phyloP scores from a whole-genome alignment of 768 basidiomycete genomes.

The Lyophyllum atratum region DNA sequence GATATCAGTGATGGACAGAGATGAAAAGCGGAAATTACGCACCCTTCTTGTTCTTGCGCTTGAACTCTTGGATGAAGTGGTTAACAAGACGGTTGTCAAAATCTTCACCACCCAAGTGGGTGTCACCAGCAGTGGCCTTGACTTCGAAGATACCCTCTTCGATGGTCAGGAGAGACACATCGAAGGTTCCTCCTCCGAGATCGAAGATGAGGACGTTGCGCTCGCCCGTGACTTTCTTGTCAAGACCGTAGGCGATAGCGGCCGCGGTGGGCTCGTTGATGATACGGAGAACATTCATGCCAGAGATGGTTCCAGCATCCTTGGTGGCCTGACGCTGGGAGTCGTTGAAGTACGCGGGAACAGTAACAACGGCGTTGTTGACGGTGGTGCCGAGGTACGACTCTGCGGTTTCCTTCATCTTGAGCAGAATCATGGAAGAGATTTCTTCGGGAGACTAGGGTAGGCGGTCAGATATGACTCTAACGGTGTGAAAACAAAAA shows the following conservation, averaged over 20 bases:
- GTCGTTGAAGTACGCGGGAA: slow-evolving; percentile 99
- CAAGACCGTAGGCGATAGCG: slow-evolving; percentile 97
- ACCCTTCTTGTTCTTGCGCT: slow-evolving; percentile 97
- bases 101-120: slow-evolving; percentile 97
- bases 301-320: slow-evolving; percentile 94
- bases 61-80: slow-evolving; percentile 96
- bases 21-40: slow-evolving; percentile 19
- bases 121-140: slow-evolving; percentile 97
- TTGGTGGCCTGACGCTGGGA: slow-evolving; percentile 98
- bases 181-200: slow-evolving; percentile 97
- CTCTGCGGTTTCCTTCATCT: slow-evolving; percentile 99
- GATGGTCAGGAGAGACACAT: slow-evolving; percentile 95
- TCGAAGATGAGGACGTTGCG: slow-evolving; percentile 98
- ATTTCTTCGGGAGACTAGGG: slow-evolving; percentile 90
- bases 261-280: slow-evolving; percentile 99
- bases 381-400: slow-evolving; percentile 87
- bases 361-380: slow-evolving; percentile 92
- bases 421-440: slow-evolving; percentile 94
- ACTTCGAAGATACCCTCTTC: slow-evolving; percentile 99
- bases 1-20: slow-evolving; percentile 11
- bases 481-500: not conserved
- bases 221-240: slow-evolving; percentile 89
- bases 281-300: slow-evolving; percentile 95
- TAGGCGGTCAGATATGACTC: slow-evolving; percentile 29
- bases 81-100: slow-evolving; percentile 98